Percentiles rank a stretch among this genome's conserved stretches.
Evolutionary conservation across 2,329 filamentous ascomycete genomes (phyloP).

Genomic region (Colletotrichum karsti): DNA sequence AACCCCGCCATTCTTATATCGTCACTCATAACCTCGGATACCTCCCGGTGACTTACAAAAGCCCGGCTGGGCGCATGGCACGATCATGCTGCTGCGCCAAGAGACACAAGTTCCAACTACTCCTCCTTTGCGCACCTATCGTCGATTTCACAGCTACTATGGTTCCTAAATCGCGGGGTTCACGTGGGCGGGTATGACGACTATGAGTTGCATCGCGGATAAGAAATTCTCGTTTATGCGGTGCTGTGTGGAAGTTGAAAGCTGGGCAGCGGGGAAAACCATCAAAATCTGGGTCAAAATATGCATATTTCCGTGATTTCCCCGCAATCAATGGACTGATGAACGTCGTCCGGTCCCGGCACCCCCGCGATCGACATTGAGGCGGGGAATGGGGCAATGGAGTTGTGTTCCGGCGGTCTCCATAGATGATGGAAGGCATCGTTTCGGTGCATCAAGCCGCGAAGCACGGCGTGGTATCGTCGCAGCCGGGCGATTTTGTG

Average conservation of each 20-base stretch:
- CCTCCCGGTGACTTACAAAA: neutral
- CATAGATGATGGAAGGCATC: too few species aligned
- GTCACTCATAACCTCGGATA: neutral
- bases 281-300: neutral
- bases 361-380: slow-evolving; percentile 12
- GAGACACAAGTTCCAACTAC: neutral
- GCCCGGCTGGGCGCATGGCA: slow-evolving; percentile 18
- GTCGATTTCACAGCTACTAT: too few species aligned
- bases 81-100: neutral
- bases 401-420: too few species aligned
- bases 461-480: too few species aligned
- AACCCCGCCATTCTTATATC: too few species aligned
- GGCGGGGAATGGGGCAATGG: neutral
- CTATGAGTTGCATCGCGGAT: neutral
- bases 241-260: neutral
- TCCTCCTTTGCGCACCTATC: neutral
- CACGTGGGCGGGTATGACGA: slow-evolving; percentile 9
- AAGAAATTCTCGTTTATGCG: slow-evolving; percentile 7
- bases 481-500: too few species aligned
- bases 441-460: too few species aligned
- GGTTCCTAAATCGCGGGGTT: neutral
- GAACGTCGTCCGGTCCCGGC: neutral
- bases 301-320: neutral
- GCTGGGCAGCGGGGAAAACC: slow-evolving; percentile 21
- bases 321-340: neutral